Evolutionary conservation across 148 eudicot species (phyloP), one percentile per base, ranked within the genome.

Genomic region (Persicaria tinctoria): DNA sequence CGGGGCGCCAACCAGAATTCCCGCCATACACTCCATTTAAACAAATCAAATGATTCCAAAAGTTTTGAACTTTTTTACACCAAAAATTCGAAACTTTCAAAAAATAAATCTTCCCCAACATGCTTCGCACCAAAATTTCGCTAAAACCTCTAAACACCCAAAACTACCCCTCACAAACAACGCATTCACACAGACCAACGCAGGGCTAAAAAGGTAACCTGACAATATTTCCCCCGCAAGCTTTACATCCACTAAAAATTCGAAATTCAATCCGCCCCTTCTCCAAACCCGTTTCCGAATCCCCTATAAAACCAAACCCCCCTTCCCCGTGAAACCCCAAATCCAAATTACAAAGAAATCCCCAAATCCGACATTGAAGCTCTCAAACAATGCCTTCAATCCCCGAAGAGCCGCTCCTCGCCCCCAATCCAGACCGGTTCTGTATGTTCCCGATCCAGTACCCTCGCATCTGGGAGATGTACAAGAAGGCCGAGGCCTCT

Each of bases 401-500:
- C 6, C 54, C 54, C 7, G 89, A 85, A 62, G 91, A 90, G 77
- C 84, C 90, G 0, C 73, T 80, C 2, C 79, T 90, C 0, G 88
- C 90, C 71, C 78, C 84, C 3, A 90, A 90, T 90, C 90, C 95
- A 0, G 95, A 90, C 14, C 80, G 95, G 0, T 88, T 86, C 85
- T 84, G 91, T 14, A 90, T 90, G 96, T 90, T 90, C 80, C 96
- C 96, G 27, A 87, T 90, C 32, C 78, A 87, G 53, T 90, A 88
- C 83, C 96, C 90, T 0, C 85, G 82, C 51, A 81, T 90, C 49
- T 90, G 96, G 96, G 96, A 90, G 63, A 88, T 90, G 92, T 90
- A 90, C 83, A 90, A 90, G 81, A 90, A 90, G 50, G 96, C 96
- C 41, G 90, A 88, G 48, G 96, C 96, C 3, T 86, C 90, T 0